These are phyloP conservation scores for Penicillium herquei DNA, from an alignment of 495 filamentous ascomycete species.

Conservation along the genomic window DNA sequence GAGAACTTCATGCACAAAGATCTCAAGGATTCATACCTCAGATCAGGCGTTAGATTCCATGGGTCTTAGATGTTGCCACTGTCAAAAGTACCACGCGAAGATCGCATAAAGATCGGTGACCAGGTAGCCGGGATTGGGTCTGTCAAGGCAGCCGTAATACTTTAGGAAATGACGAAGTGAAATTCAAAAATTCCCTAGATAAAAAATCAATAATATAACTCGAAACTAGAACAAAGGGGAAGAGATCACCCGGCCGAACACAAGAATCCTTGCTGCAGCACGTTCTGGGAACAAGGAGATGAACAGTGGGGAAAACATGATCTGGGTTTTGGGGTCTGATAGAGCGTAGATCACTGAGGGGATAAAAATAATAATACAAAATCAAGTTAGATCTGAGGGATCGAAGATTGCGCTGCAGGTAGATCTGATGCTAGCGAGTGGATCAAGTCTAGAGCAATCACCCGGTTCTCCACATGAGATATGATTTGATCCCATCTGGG, in stretches of 20 bases:
- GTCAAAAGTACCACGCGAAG: slow-evolving; percentile 23
- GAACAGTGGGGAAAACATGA: slow-evolving; percentile 1
- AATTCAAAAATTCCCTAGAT: slow-evolving; percentile 7
- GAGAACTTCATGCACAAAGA: slow-evolving; percentile 6
- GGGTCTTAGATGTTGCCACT: slow-evolving; percentile 18
- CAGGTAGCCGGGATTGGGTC: slow-evolving; percentile 14
- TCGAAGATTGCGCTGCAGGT: slow-evolving; percentile 17
- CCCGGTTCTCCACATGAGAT: slow-evolving; percentile 11
- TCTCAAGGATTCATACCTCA: slow-evolving; percentile 7
- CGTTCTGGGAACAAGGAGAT: slow-evolving; percentile 17
- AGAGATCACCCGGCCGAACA: slow-evolving; percentile 19
- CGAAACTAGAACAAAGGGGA: slow-evolving; percentile 1
- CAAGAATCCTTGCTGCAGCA: slow-evolving; percentile 28
- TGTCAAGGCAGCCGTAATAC: slow-evolving; percentile 13
- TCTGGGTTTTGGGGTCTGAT: background rate
- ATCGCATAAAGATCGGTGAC: slow-evolving; percentile 13
- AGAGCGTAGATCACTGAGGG: background rate
- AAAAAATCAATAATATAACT: slow-evolving; percentile 1
- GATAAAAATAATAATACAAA: background rate
- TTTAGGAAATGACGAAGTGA: slow-evolving; percentile 7
- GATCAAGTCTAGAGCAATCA: slow-evolving; percentile 1
- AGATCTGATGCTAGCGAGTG: slow-evolving; percentile 24
- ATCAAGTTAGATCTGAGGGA: slow-evolving; percentile 19
- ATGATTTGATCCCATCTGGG: slow-evolving; percentile 14
- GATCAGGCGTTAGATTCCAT: slow-evolving; percentile 9